Base-by-base conservation (phyloP, 83 land plant genomes). In the Isoetes engelmannii region DNA sequence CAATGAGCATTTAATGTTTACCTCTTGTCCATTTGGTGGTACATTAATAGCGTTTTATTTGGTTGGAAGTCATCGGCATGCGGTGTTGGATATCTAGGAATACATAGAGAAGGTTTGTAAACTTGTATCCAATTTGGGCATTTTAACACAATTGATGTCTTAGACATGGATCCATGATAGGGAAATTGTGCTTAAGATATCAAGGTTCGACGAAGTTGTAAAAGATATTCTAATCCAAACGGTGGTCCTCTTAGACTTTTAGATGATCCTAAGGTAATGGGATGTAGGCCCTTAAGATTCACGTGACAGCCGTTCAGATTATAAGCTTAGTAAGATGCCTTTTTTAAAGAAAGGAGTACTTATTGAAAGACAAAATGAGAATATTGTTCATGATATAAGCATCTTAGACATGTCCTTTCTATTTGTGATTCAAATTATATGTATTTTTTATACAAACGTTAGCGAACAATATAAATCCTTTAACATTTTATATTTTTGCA, bases 161-260 rank as follows among this genome's bases (percentile, higher is more conserved):
- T 21, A 4, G 12, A 20, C 8, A 17, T 74, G 54, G 95, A 85
- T 83, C 69, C 64, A 77, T 48, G 86, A 90, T 28, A 81, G 92
- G 74, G 81, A 87, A 55, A 87, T 84, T 58, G 74, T 74, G 10
- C 74, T 90, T 12, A 87, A 78, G 68, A 85, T 90, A 59, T 87
- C 95, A 63, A 91, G 89, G 8, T 63, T 90, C 57, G 87, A 90
- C 72, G 95, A 90, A 72, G 82, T 85, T 67, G 95, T 90, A n/a
- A 74, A 72, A 67, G 95, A 90, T 49, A 74, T 90, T 9, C 73
- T 90, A 85, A 83, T 57, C 73, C 92, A 18, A 85, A 90, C 12
- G 77, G 83, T 62, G 88, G 84, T 7, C 86, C 87, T 68, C 84
- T 90, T 44, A 78, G 90, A 61, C 82, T 90, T 4, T 54, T 87